A percentile compares a stretch with the other conserved stretches of the same genome.
These are phyloP conservation scores for Cutaneotrichosporon arboriforme DNA, from an alignment of 1,284 basidiomycete species.

Conservation along the genomic window DNA sequence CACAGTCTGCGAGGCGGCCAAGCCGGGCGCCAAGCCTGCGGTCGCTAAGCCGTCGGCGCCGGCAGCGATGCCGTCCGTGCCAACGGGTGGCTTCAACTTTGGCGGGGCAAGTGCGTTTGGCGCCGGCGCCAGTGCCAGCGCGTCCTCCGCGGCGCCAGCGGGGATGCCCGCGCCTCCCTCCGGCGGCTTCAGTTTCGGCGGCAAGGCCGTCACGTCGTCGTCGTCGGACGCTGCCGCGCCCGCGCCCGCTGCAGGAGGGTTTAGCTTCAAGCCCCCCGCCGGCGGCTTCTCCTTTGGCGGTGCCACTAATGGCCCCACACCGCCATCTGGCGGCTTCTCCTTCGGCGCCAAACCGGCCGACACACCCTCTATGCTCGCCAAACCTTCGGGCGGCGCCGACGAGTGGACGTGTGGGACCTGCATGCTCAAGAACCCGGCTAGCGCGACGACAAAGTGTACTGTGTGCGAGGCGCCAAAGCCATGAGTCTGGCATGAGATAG, in stretches of 20 bases:
- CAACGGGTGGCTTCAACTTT: constrained; percentile 2
- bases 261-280: constrained; percentile 4
- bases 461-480: constrained; percentile 53
- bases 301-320: constrained; percentile 4
- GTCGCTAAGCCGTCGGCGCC: constrained; percentile 6
- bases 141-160: background rate
- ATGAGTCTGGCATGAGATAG: background rate
- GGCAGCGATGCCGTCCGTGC: background rate
- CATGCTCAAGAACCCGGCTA: background rate
- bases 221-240: background rate
- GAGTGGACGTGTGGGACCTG: constrained; percentile 22
- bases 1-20: constrained; percentile 53
- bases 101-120: background rate
- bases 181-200: constrained; percentile 10
- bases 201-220: constrained; percentile 6
- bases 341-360: constrained; percentile 3
- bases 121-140: constrained; percentile 1
- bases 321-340: constrained; percentile 3
- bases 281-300: constrained; percentile 14
- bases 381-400: constrained; percentile 9
- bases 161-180: background rate
- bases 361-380: background rate
- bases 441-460: constrained; percentile 16
- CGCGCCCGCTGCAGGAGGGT: constrained; percentile 7
- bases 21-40: constrained; percentile 20